Evolutionary conservation across 2,329 filamentous ascomycete species (phyloP).

Genomic region (Mycocentrospora acerina): DNA sequence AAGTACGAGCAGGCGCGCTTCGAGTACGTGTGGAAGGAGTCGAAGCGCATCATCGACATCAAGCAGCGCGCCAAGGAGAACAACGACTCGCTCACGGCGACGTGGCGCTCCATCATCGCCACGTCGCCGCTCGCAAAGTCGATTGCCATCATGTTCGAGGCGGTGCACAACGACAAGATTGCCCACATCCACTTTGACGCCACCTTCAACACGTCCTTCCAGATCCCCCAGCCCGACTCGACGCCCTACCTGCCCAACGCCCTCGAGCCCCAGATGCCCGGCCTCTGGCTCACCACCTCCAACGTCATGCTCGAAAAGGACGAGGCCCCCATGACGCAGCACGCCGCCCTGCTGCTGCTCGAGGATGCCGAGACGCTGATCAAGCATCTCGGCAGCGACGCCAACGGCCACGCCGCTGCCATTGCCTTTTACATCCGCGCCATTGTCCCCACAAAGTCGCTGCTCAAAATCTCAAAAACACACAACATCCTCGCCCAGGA

Average conservation of each 20-base stretch:
- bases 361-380: constrained; percentile 81
- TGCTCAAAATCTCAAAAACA: constrained; percentile 72
- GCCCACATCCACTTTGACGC: constrained; percentile 77
- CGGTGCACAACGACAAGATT: constrained; percentile 81
- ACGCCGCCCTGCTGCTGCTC: constrained; percentile 83
- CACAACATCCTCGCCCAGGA: constrained; percentile 75
- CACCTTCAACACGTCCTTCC: constrained; percentile 61
- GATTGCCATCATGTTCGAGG: constrained; percentile 78
- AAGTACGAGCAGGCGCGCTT: constrained; percentile 89
- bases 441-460: constrained; percentile 61
- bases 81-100: constrained; percentile 60
- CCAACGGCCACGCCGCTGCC: constrained; percentile 72
- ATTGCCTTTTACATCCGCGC: constrained; percentile 72
- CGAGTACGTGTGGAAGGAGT: constrained; percentile 90
- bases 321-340: constrained; percentile 71
- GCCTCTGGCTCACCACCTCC: constrained; percentile 84
- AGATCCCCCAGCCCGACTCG: constrained; percentile 64
- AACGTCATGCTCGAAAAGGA: constrained; percentile 73
- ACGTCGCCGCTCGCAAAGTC: constrained; percentile 78
- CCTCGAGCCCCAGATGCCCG: constrained; percentile 68
- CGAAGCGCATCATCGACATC: constrained; percentile 75
- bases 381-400: constrained; percentile 66
- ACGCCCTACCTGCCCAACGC: constrained; percentile 71
- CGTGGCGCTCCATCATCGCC: constrained; percentile 71
- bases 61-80: constrained; percentile 81